phyloP scores from a whole-genome alignment of 2,329 filamentous ascomycete species.

The Xylariaceae sp. region DNA sequence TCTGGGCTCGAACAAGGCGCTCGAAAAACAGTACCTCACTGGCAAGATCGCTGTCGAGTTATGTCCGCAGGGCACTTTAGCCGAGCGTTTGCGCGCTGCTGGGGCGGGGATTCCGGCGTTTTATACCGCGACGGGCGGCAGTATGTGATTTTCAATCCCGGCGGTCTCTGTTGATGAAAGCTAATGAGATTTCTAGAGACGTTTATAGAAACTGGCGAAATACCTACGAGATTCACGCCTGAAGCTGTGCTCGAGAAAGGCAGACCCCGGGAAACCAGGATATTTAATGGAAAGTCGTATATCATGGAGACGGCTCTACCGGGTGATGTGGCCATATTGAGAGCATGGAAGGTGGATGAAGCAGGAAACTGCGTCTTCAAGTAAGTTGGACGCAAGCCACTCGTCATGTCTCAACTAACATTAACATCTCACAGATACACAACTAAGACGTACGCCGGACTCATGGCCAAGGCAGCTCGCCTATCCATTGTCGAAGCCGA shows the following conservation, averaged over 20 bases:
- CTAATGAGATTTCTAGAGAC: constrained; percentile 45
- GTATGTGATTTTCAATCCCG: constrained; percentile 38
- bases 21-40: constrained; percentile 71
- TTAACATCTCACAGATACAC: constrained; percentile 50
- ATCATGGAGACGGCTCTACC: constrained; percentile 75
- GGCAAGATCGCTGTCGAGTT: constrained; percentile 75
- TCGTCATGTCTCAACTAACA: neutral
- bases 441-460: constrained; percentile 69
- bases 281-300: constrained; percentile 70
- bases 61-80: constrained; percentile 72
- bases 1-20: constrained; percentile 72
- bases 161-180: neutral
- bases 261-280: constrained; percentile 64
- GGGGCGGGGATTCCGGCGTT: constrained; percentile 79
- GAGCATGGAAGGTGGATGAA: constrained; percentile 73
- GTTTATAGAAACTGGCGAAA: constrained; percentile 65
- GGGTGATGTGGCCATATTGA: constrained; percentile 74
- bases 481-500: constrained; percentile 82
- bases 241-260: constrained; percentile 63
- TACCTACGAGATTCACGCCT: constrained; percentile 60
- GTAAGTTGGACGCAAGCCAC: constrained; percentile 34
- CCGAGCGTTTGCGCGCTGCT: constrained; percentile 68
- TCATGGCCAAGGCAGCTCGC: constrained; percentile 79
- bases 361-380: constrained; percentile 79
- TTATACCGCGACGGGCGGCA: constrained; percentile 71